Conservation (phyloP, 2,329 filamentous ascomycete genomes). For the Clarireedia homoeocarpa region DNA sequence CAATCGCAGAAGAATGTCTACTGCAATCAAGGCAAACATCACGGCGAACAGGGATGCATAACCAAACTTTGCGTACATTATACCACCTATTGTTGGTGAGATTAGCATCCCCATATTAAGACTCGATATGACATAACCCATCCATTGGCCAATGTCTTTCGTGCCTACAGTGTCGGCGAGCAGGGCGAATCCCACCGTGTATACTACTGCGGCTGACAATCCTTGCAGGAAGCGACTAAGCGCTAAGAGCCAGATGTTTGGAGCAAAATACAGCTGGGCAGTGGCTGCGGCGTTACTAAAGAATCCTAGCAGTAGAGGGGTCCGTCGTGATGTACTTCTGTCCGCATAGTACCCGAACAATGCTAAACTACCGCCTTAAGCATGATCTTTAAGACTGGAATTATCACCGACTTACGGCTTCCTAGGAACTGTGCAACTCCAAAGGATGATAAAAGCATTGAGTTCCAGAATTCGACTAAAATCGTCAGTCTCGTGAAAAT, state of each 20-base stretch:
- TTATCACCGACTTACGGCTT: conserved; percentile 23
- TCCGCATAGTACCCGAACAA: conserved; percentile 39
- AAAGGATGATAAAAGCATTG: conserved; percentile 61
- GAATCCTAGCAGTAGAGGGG: conserved; percentile 55
- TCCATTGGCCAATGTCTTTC: conserved; percentile 49
- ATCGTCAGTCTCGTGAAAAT: not conserved
- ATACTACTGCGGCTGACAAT: conserved; percentile 57
- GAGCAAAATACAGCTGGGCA: conserved; percentile 50
- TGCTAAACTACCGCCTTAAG: not conserved
- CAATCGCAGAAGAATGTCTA: conserved; percentile 48
- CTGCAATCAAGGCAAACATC: conserved; percentile 43
- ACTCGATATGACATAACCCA: conserved; percentile 53
- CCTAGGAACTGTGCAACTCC: conserved; percentile 56
- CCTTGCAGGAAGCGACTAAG: conserved; percentile 11
- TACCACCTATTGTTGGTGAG: conserved; percentile 33
- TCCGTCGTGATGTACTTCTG: conserved; percentile 49
- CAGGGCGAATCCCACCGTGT: conserved; percentile 63
- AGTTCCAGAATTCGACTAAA: conserved; percentile 59
- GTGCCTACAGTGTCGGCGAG: conserved; percentile 61
- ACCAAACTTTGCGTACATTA: conserved; percentile 32
- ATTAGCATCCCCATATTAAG: conserved; percentile 48
- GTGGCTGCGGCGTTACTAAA: conserved; percentile 35
- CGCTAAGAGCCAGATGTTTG: not conserved
- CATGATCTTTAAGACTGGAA: not conserved
- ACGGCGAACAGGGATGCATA: conserved; percentile 53